These are phyloP conservation scores for Geotrichum candidum DNA, from an alignment of 1,139 yeast genomes.

Conservation along the genomic window DNA sequence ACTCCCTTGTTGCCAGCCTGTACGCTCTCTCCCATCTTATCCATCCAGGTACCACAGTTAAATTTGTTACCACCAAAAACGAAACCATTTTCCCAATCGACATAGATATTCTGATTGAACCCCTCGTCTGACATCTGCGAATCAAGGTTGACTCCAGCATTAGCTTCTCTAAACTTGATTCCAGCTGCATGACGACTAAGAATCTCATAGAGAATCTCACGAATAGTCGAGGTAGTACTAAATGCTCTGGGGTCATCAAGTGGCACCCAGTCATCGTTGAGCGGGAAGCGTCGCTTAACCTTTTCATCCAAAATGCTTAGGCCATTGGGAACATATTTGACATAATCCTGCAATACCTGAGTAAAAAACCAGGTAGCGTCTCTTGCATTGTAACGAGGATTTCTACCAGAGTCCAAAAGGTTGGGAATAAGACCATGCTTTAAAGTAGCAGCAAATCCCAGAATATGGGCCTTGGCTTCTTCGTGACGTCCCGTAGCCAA, in stretches of 20 bases:
- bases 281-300: constrained; percentile 80
- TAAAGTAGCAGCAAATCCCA: constrained; percentile 83
- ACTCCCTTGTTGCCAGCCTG: constrained; percentile 77
- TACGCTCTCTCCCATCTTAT: constrained; percentile 94
- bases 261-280: constrained; percentile 73
- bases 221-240: constrained; percentile 58
- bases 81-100: constrained; percentile 87
- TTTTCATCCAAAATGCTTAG: constrained; percentile 57
- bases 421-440: constrained; percentile 96
- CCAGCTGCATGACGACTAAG: constrained; percentile 82
- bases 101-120: constrained; percentile 70
- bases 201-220: constrained; percentile 77
- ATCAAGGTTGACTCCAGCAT: constrained; percentile 85
- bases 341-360: constrained; percentile 81
- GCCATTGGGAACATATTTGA: constrained; percentile 63
- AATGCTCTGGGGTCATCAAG: constrained; percentile 71
- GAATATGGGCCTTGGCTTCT: constrained; percentile 74
- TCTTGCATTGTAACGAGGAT: constrained; percentile 92
- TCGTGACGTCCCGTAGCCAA: constrained; percentile 71
- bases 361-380: constrained; percentile 96
- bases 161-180: constrained; percentile 84
- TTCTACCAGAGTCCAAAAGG: constrained; percentile 82
- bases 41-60: constrained; percentile 99
- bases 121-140: constrained; percentile 92
- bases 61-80: constrained; percentile 86